These are phyloP conservation scores for Sporobolomyces pararoseus DNA, from an alignment of 768 basidiomycete species.

Conservation along the genomic window DNA sequence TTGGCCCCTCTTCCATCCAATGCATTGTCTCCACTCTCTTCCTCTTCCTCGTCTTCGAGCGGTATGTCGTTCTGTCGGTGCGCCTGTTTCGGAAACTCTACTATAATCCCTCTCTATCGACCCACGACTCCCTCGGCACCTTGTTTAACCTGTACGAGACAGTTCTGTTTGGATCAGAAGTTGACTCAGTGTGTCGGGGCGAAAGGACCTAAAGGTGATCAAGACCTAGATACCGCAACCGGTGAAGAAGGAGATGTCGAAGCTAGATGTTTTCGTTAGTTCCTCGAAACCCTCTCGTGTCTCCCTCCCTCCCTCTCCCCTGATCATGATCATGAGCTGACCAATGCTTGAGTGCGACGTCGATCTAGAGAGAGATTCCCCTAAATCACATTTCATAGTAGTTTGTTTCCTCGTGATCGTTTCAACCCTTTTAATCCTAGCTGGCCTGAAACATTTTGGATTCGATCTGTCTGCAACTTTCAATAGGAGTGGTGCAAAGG, in stretches of 20 bases:
- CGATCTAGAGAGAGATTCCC: constrained; percentile 45
- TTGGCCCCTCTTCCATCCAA: neutral
- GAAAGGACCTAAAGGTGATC: constrained; percentile 45
- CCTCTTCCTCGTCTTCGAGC: constrained; percentile 1
- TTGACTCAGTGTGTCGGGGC: constrained; percentile 50
- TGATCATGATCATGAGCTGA: too few species aligned
- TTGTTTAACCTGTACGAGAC: constrained; percentile 51
- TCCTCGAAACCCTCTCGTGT: too few species aligned
- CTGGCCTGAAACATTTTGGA: constrained; percentile 40
- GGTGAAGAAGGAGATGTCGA: constrained; percentile 53
- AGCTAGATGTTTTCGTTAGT: constrained; percentile 53
- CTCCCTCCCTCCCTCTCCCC: neutral
- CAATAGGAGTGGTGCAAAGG: constrained; percentile 6
- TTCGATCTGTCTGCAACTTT: constrained; percentile 31
- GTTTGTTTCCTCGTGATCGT: constrained; percentile 44
- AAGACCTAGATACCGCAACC: constrained; percentile 51
- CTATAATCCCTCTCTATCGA: constrained; percentile 52
- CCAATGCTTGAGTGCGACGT: neutral
- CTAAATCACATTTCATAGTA: constrained; percentile 43
- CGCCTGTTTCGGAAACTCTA: constrained; percentile 51
- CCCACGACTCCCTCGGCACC: constrained; percentile 49
- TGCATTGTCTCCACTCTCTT: neutral
- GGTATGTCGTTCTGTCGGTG: constrained; percentile 46
- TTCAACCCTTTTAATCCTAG: constrained; percentile 36
- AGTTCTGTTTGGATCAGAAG: constrained; percentile 54